Percentiles rank a stretch among this genome's conserved stretches.
phyloP scores from a whole-genome alignment of 225 moss, liverwort and hornwort genomes.

The Polytrichum commune region DNA sequence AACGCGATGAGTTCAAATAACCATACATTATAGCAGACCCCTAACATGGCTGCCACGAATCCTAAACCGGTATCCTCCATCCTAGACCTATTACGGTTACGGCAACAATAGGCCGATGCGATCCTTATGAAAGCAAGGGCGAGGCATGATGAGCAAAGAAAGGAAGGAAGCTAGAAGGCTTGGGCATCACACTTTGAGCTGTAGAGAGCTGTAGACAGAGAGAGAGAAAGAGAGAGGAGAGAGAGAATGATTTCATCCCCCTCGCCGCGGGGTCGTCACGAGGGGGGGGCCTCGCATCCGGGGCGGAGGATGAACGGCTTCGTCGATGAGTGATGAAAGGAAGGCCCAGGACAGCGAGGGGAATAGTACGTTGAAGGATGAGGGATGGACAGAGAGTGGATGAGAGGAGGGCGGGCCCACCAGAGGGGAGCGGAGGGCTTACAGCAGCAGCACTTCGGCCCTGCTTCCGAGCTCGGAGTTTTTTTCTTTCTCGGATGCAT shows the following conservation, averaged over 20 bases:
- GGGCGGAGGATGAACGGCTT: constrained; percentile 10
- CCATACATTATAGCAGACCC: too few relatives aligned
- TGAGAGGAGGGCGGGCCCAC: not conserved
- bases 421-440: not conserved
- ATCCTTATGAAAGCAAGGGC: too few relatives aligned
- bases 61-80: too few relatives aligned
- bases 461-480: constrained; percentile 17
- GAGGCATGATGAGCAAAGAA: too few relatives aligned
- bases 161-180: too few relatives aligned
- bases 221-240: too few relatives aligned
- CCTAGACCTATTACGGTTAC: too few relatives aligned
- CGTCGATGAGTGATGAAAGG: not conserved
- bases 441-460: constrained; percentile 2
- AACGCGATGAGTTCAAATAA: too few relatives aligned
- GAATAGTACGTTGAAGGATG: not conserved
- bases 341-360: not conserved
- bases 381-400: not conserved
- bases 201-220: too few relatives aligned
- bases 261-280: constrained; percentile 12
- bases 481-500: not conserved
- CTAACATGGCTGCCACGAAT: too few relatives aligned
- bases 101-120: too few relatives aligned
- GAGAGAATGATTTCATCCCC: constrained; percentile 6
- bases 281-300: constrained; percentile 18
- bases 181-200: too few relatives aligned